Evolutionary conservation across 257 asterid genomes (phyloP), one percentile per base, ranked within the genome.

Genomic region (Przewalskia tangutica): DNA sequence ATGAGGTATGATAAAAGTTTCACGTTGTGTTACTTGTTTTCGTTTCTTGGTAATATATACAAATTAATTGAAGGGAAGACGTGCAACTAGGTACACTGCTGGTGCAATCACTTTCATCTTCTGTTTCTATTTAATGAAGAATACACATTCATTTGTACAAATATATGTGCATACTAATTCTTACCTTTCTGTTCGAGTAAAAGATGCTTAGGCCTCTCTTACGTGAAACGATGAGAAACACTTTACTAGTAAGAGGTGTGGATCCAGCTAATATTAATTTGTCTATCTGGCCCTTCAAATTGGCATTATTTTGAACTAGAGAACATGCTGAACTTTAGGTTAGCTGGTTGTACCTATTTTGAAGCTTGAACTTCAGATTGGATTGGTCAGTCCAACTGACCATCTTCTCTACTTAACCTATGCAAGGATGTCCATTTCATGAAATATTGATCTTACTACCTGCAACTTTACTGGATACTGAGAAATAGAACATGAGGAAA

Each of bases 1-100:
- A 85, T 82, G 98, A 94, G 97, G 98, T 94, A 87, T 32, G 85
- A 71, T 56, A 50, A 12, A 46, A 12, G 44, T 70, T 9, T 59
- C 32, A 44, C 67, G 23, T 36, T 62, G 36, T 18, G 50, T 56
- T 27, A 55, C 63, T 14, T 11, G 18, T 10, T 38, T 62, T 14
- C 63, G 17, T 64, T 81, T 81, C 32, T 64, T 65, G 59, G 50
- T 46, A 62, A 44, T 64, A 64, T 63, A 63, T 63, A 80, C 46
- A 6, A 5, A 68, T 40, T 79, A 80, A 14, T 54, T 12, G 55
- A 79, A 59, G 54, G 75, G 60, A 12, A 48, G 44, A 11, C 6
- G 23, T 13, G 46, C 75, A 44, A 27, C 46, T 62, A 44, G 32
- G 44, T 56, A 13, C 23, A 59, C 60, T 42, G 23, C 46, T 36